phyloP scores from a whole-genome alignment of 257 asterid genomes.

The Mitragyna speciosa region DNA sequence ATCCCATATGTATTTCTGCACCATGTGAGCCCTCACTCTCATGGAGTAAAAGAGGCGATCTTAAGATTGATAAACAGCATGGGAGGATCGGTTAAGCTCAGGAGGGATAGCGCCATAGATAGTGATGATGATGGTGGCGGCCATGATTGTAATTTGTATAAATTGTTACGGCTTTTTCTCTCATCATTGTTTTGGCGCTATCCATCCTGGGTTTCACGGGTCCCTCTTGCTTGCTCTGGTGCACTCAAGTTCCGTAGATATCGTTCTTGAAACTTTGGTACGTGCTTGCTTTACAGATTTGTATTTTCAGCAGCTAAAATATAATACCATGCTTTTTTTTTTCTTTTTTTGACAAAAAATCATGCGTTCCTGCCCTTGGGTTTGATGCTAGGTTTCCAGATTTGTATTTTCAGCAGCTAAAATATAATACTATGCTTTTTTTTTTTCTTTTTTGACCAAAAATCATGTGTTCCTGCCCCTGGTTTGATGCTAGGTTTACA shows the following conservation, averaged over 20 bases:
- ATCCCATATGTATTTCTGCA: constrained; percentile 23
- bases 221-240: constrained; percentile 44
- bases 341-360: neutral
- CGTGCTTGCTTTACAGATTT: neutral
- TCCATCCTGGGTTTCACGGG: constrained; percentile 90
- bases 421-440: neutral
- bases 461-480: too few species aligned
- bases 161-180: neutral
- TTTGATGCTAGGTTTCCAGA: too few species aligned
- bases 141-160: neutral
- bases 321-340: neutral
- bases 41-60: neutral
- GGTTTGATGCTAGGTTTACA: too few species aligned
- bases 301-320: neutral
- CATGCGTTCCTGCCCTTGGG: too few species aligned
- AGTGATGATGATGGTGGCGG: neutral
- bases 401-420: neutral
- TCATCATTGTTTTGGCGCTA: constrained; percentile 51
- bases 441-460: neutral
- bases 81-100: constrained; percentile 78
- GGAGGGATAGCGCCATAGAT: constrained; percentile 90
- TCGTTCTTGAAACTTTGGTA: constrained; percentile 6
- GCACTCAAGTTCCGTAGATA: neutral
- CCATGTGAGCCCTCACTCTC: constrained; percentile 5
- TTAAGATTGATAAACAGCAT: constrained; percentile 20